These are phyloP conservation scores for Blastobotrys chiropterorum DNA, from an alignment of 805 yeast species.

Conservation along the genomic window DNA sequence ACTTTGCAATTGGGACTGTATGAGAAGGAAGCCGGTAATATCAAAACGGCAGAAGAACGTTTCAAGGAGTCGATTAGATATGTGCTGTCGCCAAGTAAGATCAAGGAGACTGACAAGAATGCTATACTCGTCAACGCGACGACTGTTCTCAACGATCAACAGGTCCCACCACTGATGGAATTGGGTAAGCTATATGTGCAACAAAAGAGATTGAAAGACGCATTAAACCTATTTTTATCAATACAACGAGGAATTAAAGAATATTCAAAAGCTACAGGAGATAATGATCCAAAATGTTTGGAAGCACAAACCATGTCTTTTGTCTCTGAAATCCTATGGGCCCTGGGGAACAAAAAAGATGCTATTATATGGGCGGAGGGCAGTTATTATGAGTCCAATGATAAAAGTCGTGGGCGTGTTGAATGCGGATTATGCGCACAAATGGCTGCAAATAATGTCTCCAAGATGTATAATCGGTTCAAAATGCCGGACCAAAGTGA, in stretches of 20 bases:
- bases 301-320: slow-evolving; percentile 16
- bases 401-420: slow-evolving; percentile 17
- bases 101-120: neutral
- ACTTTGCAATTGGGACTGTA: slow-evolving; percentile 19
- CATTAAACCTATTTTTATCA: slow-evolving; percentile 20
- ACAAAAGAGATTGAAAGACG: slow-evolving; percentile 14
- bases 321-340: slow-evolving; percentile 26
- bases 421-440: slow-evolving; percentile 26
- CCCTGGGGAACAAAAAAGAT: slow-evolving; percentile 16
- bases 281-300: slow-evolving; percentile 14
- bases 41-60: neutral
- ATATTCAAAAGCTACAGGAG: slow-evolving; percentile 1
- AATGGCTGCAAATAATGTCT: slow-evolving; percentile 16
- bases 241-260: slow-evolving; percentile 20
- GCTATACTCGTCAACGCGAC: neutral
- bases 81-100: neutral
- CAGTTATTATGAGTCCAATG: slow-evolving; percentile 19
- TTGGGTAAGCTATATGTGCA: slow-evolving; percentile 19
- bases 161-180: slow-evolving; percentile 19
- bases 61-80: neutral
- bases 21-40: neutral
- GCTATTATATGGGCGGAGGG: slow-evolving; percentile 25
- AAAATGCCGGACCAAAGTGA: slow-evolving; percentile 10
- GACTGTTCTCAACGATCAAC: neutral
- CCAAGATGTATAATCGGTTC: slow-evolving; percentile 21